A percentile compares a stretch with the other conserved stretches of the same genome.
phyloP scores from a whole-genome alignment of 2,329 filamentous ascomycete genomes.

The Botrytis paeoniae region DNA sequence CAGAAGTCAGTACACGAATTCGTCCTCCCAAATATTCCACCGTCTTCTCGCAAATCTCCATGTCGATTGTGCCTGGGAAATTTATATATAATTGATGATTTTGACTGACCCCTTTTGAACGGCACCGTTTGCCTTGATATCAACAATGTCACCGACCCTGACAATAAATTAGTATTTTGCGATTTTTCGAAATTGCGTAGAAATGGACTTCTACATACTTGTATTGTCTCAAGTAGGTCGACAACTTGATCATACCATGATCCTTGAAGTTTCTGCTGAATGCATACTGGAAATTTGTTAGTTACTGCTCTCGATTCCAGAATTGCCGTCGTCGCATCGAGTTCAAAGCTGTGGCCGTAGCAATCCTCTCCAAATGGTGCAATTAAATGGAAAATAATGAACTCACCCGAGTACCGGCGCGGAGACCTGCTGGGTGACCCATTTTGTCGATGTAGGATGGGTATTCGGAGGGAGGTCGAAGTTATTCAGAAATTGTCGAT shows the following conservation, averaged over 20 bases:
- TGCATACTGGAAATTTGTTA: slow-evolving; percentile 60
- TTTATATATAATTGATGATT: background rate
- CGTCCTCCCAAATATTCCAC: background rate
- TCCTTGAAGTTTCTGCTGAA: slow-evolving; percentile 82
- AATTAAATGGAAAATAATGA: background rate
- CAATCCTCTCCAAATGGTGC: background rate
- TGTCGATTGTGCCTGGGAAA: background rate
- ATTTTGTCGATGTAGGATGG: slow-evolving; percentile 39
- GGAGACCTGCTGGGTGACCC: slow-evolving; percentile 76
- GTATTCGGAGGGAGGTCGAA: slow-evolving; percentile 24
- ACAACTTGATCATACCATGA: slow-evolving; percentile 89
- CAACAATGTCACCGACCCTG: slow-evolving; percentile 96
- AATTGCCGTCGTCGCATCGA: slow-evolving; percentile 18
- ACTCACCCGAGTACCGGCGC: slow-evolving; percentile 80
- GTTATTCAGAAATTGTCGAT: slow-evolving; percentile 23
- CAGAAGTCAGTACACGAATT: slow-evolving; percentile 14
- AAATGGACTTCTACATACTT: slow-evolving; percentile 53
- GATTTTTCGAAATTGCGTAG: background rate
- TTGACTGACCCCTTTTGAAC: slow-evolving; percentile 89
- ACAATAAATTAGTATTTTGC: slow-evolving; percentile 44
- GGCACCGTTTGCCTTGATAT: slow-evolving; percentile 98
- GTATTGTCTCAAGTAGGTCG: slow-evolving; percentile 93
- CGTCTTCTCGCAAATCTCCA: background rate
- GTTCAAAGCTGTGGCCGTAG: background rate
- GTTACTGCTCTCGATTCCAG: slow-evolving; percentile 7